Evolutionary conservation across 2,329 filamentous ascomycete genomes (phyloP).

Genomic region (Ceratocystis albifundus): DNA sequence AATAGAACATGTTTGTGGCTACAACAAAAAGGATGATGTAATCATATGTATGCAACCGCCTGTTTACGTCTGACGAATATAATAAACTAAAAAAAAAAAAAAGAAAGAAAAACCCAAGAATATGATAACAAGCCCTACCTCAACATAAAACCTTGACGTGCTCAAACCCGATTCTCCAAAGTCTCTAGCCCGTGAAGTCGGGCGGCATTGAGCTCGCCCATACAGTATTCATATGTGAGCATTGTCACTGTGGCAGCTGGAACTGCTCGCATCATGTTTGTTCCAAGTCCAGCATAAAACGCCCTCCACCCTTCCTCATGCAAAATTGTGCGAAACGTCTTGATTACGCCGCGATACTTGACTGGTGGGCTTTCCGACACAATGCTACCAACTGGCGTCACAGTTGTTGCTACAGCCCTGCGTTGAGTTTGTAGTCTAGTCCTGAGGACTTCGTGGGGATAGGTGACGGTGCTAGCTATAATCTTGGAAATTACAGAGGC

Average conservation of each 20-base stretch:
- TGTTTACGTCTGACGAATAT: not conserved
- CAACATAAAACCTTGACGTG: not conserved
- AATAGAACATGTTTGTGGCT: not conserved
- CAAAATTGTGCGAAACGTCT: slow-evolving; percentile 74
- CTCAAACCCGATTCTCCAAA: slow-evolving; percentile 1
- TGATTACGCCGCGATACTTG: slow-evolving; percentile 67
- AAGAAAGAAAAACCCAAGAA: too few species aligned
- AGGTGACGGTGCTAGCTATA: slow-evolving; percentile 86
- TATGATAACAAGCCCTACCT: not conserved
- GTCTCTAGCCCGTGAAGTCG: slow-evolving; percentile 16
- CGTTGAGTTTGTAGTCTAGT: slow-evolving; percentile 91
- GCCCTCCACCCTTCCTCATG: slow-evolving; percentile 88
- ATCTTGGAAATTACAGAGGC: slow-evolving; percentile 92
- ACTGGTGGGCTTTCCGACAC: slow-evolving; percentile 27
- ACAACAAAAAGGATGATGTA: not conserved
- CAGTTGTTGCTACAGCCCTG: slow-evolving; percentile 44
- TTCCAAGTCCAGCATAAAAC: slow-evolving; percentile 94
- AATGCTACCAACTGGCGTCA: slow-evolving; percentile 35
- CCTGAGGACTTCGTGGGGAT: slow-evolving; percentile 91
- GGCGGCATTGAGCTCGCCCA: slow-evolving; percentile 37
- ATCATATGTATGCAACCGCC: not conserved
- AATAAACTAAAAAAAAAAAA: not conserved
- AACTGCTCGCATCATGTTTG: slow-evolving; percentile 91
- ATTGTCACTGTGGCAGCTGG: slow-evolving; percentile 95
- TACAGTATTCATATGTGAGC: slow-evolving; percentile 82